Evolutionary conservation across 2,329 filamentous ascomycete species (phyloP).

Genomic region (Drechslerella coelobrocha): DNA sequence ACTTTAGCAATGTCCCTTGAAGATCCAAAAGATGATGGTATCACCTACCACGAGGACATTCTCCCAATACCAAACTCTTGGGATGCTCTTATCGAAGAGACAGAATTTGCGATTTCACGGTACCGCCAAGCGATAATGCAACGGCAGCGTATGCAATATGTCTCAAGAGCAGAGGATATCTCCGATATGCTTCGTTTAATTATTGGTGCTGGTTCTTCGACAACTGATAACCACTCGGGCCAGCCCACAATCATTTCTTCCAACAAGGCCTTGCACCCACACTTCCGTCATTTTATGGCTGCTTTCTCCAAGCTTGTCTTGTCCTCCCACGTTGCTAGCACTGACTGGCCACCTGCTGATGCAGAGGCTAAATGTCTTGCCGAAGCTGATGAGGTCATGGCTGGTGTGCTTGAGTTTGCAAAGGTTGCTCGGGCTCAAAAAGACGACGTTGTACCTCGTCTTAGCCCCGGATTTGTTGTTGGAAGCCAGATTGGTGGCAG

Average conservation of each 20-base stretch:
- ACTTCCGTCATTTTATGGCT: slow-evolving; percentile 99
- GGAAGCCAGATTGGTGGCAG: slow-evolving; percentile 83
- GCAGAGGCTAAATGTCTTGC: slow-evolving; percentile 93
- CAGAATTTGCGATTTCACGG: slow-evolving; percentile 85
- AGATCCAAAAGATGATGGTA: slow-evolving; percentile 48
- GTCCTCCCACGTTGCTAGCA: slow-evolving; percentile 94
- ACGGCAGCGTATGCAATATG: slow-evolving; percentile 85
- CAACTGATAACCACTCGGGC: slow-evolving; percentile 97
- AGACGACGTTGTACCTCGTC: slow-evolving; percentile 88
- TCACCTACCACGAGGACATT: slow-evolving; percentile 83
- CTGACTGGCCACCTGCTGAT: slow-evolving; percentile 93
- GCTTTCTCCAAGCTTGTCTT: slow-evolving; percentile 99
- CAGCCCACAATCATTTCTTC: slow-evolving; percentile 99
- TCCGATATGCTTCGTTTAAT: slow-evolving; percentile 93
- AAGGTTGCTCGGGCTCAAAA: slow-evolving; percentile 92
- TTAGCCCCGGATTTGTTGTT: slow-evolving; percentile 90
- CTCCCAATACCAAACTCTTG: slow-evolving; percentile 81
- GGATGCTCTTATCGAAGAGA: slow-evolving; percentile 88
- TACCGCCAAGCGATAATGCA: slow-evolving; percentile 89
- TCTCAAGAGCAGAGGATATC: slow-evolving; percentile 93
- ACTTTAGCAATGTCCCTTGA: slow-evolving; percentile 18
- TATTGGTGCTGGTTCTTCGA: slow-evolving; percentile 93
- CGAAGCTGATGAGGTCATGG: slow-evolving; percentile 93
- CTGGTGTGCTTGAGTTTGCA: slow-evolving; percentile 94
- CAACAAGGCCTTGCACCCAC: slow-evolving; percentile 94